phyloP scores from a whole-genome alignment of 495 filamentous ascomycete species.

The Hypoxylon trugodes region DNA sequence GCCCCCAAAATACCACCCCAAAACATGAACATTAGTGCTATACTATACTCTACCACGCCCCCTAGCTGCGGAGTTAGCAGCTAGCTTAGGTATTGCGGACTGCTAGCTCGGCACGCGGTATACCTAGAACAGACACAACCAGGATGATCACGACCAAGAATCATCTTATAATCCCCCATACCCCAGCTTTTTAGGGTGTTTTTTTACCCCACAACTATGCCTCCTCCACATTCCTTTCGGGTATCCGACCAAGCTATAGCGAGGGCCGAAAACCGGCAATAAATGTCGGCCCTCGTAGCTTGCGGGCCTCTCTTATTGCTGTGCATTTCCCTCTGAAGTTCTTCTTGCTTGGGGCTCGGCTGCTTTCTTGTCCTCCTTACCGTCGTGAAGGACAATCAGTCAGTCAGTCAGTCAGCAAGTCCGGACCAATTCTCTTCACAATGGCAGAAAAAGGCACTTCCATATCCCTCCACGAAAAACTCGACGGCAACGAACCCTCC shows the following conservation, averaged over 20 bases:
- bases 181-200: no score
- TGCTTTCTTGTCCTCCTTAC: not conserved
- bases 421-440: not conserved
- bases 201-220: conserved; percentile 16
- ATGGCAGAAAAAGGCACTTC: conserved; percentile 32
- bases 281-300: not conserved
- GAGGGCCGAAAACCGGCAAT: conserved; percentile 9
- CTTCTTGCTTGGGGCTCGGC: no score
- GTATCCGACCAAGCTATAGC: not conserved
- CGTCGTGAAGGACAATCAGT: no score
- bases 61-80: conserved; percentile 14
- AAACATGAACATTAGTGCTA: not conserved
- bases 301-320: no score
- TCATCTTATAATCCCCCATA: not conserved
- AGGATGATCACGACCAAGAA: conserved; percentile 10
- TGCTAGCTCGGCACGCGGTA: conserved; percentile 3
- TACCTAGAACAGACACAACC: conserved; percentile 15
- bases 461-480: conserved; percentile 33
- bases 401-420: no score
- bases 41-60: conserved; percentile 1
- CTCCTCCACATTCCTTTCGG: conserved; percentile 10
- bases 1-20: no score
- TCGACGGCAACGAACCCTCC: conserved; percentile 5
- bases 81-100: conserved; percentile 11
- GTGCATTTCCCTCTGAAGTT: no score